Percentiles rank a stretch among this genome's conserved stretches.
phyloP scores from a whole-genome alignment of 2,329 filamentous ascomycete genomes.

The Aspergillus fijiensis region DNA sequence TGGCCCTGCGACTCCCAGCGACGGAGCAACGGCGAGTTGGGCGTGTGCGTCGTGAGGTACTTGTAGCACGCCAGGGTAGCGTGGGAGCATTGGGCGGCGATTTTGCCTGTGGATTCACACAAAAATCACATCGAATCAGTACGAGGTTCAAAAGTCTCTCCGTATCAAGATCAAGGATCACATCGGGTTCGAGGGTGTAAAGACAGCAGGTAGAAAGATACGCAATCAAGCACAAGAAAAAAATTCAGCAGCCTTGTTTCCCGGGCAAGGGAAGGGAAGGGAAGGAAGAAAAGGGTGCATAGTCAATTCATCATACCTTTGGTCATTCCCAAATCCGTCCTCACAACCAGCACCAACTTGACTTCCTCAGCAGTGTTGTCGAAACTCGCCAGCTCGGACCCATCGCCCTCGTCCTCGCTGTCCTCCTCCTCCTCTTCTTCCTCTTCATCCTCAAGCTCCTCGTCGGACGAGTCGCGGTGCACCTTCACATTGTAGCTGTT shows the following conservation, averaged over 20 bases:
- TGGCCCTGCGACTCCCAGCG: slow-evolving; percentile 87
- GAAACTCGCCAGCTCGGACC: slow-evolving; percentile 48
- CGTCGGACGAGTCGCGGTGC: slow-evolving; percentile 45
- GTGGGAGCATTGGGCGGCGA: slow-evolving; percentile 91
- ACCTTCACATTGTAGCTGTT: slow-evolving; percentile 56
- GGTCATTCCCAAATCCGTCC: slow-evolving; percentile 95
- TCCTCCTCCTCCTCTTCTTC: slow-evolving; percentile 68
- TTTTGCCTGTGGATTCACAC: slow-evolving; percentile 70
- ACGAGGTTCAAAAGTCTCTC: neutral
- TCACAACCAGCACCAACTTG: slow-evolving; percentile 87
- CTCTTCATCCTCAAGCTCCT: slow-evolving; percentile 31
- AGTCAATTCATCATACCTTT: slow-evolving; percentile 64
- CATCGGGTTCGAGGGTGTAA: neutral
- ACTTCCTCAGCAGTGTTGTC: slow-evolving; percentile 72
- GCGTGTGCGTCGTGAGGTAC: slow-evolving; percentile 61
- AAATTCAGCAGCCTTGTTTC: too few species aligned
- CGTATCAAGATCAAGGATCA: neutral
- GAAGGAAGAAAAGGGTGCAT: neutral
- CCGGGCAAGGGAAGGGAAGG: too few species aligned
- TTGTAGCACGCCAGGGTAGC: slow-evolving; percentile 99
- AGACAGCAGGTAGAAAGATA: slow-evolving; percentile 4
- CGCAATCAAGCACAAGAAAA: too few species aligned
- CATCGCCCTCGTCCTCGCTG: slow-evolving; percentile 65
- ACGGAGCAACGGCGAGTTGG: slow-evolving; percentile 62
- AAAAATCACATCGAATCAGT: neutral